Conservation (phyloP, 2,329 filamentous ascomycete species). For the Fusarium abutilonis region DNA sequence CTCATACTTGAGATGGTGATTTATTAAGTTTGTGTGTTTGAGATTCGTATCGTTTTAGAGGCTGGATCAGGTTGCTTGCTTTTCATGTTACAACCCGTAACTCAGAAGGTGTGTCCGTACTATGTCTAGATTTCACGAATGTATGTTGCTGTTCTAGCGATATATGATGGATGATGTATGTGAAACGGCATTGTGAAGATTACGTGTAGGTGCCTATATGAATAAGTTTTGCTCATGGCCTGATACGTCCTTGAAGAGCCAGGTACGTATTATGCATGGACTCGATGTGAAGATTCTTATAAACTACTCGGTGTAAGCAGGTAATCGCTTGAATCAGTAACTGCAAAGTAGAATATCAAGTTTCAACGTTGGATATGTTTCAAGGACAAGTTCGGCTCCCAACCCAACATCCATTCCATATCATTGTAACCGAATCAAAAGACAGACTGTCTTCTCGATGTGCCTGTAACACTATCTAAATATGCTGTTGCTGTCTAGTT, state of each 20-base stretch:
- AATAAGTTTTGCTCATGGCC: too few relatives aligned
- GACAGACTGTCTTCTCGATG: conserved; percentile 11
- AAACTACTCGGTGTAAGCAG: too few relatives aligned
- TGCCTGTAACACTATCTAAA: conserved; percentile 18
- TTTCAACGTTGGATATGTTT: neutral
- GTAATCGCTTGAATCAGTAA: too few relatives aligned
- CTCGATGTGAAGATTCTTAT: neutral
- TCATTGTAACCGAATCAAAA: conserved; percentile 18
- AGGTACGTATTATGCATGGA: too few relatives aligned
- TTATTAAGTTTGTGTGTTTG: neutral
- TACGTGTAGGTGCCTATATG: too few relatives aligned
- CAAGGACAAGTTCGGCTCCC: neutral
- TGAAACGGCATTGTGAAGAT: too few relatives aligned
- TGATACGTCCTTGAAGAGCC: too few relatives aligned
- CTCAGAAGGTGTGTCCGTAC: neutral
- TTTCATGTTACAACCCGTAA: neutral
- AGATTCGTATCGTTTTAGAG: neutral
- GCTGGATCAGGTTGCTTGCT: neutral
- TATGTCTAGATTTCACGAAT: conserved; percentile 20
- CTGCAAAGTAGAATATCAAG: neutral
- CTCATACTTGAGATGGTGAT: neutral
- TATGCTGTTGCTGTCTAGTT: conserved; percentile 14
- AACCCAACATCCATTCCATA: conserved; percentile 7
- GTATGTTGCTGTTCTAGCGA: conserved; percentile 4
- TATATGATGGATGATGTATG: neutral